Conservation (phyloP, 441 rosid species). For the Eutrema salsugineum region DNA sequence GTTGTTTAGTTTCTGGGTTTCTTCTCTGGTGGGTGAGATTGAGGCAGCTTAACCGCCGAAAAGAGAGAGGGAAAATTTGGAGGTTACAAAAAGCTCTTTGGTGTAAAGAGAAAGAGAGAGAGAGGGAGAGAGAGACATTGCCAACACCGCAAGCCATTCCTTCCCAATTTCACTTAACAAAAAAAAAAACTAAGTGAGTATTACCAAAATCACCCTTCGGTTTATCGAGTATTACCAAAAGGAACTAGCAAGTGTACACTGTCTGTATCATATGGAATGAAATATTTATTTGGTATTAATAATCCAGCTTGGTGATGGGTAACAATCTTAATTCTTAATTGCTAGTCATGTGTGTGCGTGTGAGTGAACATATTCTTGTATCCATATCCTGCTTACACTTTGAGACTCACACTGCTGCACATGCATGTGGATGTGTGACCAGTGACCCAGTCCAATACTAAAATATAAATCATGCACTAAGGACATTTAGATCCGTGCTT, state of each 20-base stretch:
- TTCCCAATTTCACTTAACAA: slow-evolving; percentile 25
- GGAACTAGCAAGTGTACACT: not conserved
- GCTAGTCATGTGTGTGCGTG: too few relatives aligned
- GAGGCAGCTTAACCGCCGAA: slow-evolving; percentile 31
- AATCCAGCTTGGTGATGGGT: not conserved
- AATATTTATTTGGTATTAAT: not conserved
- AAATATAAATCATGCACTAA: not conserved
- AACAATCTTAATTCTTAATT: too few relatives aligned
- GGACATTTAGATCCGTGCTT: slow-evolving; percentile 11
- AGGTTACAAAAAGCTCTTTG: slow-evolving; percentile 13
- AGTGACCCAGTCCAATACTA: too few relatives aligned
- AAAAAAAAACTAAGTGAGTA: not conserved
- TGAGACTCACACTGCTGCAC: too few relatives aligned
- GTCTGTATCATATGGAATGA: not conserved
- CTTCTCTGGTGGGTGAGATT: slow-evolving; percentile 11
- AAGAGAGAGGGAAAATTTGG: slow-evolving; percentile 30
- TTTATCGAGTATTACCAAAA: not conserved
- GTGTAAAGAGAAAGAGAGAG: slow-evolving; percentile 1
- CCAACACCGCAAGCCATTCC: slow-evolving; percentile 31
- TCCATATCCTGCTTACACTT: too few relatives aligned
- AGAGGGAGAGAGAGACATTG: slow-evolving; percentile 11
- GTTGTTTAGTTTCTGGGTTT: not conserved
- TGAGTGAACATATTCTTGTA: too few relatives aligned
- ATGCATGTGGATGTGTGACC: too few relatives aligned
- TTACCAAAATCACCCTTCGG: not conserved